A percentile compares a stretch with the other conserved stretches of the same genome.
Evolutionary conservation across 768 basidiomycete genomes (phyloP).

Genomic region (Daedalea quercina): DNA sequence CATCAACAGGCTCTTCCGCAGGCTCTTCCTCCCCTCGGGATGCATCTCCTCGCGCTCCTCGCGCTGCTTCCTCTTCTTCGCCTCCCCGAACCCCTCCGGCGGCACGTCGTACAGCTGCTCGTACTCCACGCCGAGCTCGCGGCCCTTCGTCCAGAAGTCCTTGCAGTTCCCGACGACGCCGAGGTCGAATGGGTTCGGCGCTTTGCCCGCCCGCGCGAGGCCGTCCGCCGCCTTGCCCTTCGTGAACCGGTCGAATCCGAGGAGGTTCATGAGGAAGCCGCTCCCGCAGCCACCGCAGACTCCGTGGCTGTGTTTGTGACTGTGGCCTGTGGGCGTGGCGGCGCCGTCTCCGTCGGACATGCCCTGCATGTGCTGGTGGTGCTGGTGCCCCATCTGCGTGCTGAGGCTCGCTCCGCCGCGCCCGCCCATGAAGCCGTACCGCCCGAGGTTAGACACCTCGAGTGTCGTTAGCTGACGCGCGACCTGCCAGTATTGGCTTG

Average conservation of each 20-base stretch:
- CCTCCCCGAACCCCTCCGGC: constrained; percentile 74
- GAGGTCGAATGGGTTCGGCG: constrained; percentile 88
- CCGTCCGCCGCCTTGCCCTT: constrained; percentile 86
- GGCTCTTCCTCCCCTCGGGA: constrained; percentile 29
- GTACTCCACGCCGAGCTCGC: constrained; percentile 86
- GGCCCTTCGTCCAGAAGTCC: constrained; percentile 91
- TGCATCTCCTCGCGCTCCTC: constrained; percentile 52
- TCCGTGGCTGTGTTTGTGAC: constrained; percentile 33
- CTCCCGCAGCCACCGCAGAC: constrained; percentile 35
- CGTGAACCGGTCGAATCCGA: constrained; percentile 93
- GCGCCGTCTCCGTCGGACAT: constrained; percentile 36
- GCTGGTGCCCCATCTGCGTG: constrained; percentile 77
- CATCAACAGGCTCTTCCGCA: constrained; percentile 51
- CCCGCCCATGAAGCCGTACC: constrained; percentile 97
- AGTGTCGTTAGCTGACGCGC: constrained; percentile 92
- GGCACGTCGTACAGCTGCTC: constrained; percentile 87
- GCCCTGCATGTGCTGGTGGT: constrained; percentile 28
- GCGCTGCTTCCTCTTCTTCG: constrained; percentile 49
- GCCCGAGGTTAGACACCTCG: constrained; percentile 91
- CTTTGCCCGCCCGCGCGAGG: constrained; percentile 66
- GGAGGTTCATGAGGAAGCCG: constrained; percentile 80
- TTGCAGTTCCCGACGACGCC: constrained; percentile 74
- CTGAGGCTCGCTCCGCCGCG: constrained; percentile 62
- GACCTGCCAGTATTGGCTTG: constrained; percentile 87
- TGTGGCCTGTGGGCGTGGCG: constrained; percentile 31